Base-by-base conservation (phyloP, 441 rosid species). In the Corymbia citriodora region DNA sequence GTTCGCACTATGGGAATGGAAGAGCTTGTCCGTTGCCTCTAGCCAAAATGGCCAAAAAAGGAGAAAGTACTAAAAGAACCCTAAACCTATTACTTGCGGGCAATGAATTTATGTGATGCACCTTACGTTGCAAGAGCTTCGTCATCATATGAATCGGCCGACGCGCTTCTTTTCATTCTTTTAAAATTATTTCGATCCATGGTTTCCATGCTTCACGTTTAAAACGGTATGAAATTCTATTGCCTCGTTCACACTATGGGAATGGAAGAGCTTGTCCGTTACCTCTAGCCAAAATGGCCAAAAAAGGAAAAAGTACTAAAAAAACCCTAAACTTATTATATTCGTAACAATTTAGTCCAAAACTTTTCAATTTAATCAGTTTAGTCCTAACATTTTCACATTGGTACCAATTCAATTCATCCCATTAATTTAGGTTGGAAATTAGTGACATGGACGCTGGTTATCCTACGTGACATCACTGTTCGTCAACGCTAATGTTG, bases 171-270 rank as follows among this genome's bases (percentile, higher is more conserved):
- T 57, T 57, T 57, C 63, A 57, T 23, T 57, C 21, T 21, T 59
- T 1, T 3, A 2, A 63, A 63, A 63, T 13, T 27, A 63, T 13
- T 63, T 63, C 2, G 70, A 63, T 29, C 70, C 18, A 29, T 63
- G 70, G 0, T n/a, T 63, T 63, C 5, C 2, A 13, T 0, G 12
- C 70, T 63, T 63, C 33, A 27, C 0, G 1, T 27, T 31, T 61
- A 27, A 23, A 61, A 61, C 27, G 27, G 16, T 10, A 27, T 27
- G 68, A 61, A 61, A 61, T 61, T 12, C 68, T 61, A 61, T 61
- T 12, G 68, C 12, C 29, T 27, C 68, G 0, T 61, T 27, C 68
- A 25, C 31, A 61, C 68, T 27, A 61, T 61, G 16, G 3, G 31
- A 12, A 61, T 3, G 68, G 31, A 61, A 61, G 68, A 61, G 16